phyloP scores from a whole-genome alignment of 2,329 filamentous ascomycete genomes.

The Hypoxylon sp. region DNA sequence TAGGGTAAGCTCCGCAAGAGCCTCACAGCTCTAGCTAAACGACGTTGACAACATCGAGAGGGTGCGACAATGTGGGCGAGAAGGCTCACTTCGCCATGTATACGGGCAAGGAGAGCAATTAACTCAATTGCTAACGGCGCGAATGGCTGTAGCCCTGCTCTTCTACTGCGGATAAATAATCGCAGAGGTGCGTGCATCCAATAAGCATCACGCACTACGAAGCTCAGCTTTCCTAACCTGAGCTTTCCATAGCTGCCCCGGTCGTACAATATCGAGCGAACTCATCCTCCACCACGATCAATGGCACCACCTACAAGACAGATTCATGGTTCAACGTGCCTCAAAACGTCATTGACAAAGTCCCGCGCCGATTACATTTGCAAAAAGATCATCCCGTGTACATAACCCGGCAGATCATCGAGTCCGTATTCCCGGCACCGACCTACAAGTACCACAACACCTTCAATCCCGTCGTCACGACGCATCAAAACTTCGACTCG shows the following conservation, averaged over 20 bases:
- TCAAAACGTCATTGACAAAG: constrained; percentile 78
- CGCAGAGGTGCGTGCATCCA: constrained; percentile 50
- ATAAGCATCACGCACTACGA: constrained; percentile 20
- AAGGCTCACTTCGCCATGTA: constrained; percentile 45
- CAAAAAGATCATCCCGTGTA: constrained; percentile 89
- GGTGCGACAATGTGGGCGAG: constrained; percentile 50
- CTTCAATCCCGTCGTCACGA: constrained; percentile 86
- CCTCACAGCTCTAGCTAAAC: constrained; percentile 23
- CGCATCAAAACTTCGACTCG: constrained; percentile 95
- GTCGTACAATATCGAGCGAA: constrained; percentile 44
- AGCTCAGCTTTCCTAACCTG: constrained; percentile 41
- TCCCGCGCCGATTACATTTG: constrained; percentile 87
- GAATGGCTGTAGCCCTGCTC: constrained; percentile 24
- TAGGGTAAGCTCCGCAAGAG: constrained; percentile 19
- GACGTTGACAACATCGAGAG: constrained; percentile 1
- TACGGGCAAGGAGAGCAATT: constrained; percentile 38
- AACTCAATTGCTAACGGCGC: constrained; percentile 26
- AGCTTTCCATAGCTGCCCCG: constrained; percentile 24
- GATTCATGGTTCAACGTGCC: constrained; percentile 92
- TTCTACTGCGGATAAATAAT: constrained; percentile 37
- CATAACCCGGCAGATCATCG: constrained; percentile 92
- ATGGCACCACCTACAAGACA: constrained; percentile 73
- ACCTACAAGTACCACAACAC: constrained; percentile 83
- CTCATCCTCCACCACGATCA: constrained; percentile 66
- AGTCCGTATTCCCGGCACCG: constrained; percentile 84